Base-by-base conservation (phyloP, 208 protist species). In the Wallacemonas sp. region DNA sequence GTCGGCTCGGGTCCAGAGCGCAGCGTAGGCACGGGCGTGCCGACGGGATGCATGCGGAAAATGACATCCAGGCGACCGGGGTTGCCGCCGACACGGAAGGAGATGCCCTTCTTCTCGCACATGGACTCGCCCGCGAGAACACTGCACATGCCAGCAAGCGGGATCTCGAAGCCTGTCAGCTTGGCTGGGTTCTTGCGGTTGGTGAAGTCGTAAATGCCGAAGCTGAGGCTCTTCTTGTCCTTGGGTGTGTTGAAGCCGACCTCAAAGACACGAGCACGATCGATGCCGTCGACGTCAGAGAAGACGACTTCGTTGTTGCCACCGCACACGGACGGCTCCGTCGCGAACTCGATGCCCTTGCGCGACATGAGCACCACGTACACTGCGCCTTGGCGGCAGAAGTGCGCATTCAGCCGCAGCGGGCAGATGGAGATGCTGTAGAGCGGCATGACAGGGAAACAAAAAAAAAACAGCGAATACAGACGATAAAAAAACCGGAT, bases 111-210 rank as follows among this genome's bases (percentile, higher is more conserved):
- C 64, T 83, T 87, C 65, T 95, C 89, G 67, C 89, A 95, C 73
- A 95, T 90, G 33, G 78, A 83, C 52, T 95, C 89, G 3, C 78
- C 75, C 0, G 89, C 86, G 30, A 95, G 76, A 0, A 95, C 86
- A 65, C 89, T 95, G 81, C 89, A 95, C 82, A 95, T 95, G 36
- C 89, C 89, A 0, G 89, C 83, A 2, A 95, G 77, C 24, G 85
- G 83, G 39, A 95, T 89, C 19, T 92, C 85, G 64, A 95, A 95
- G n/a, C 85, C 89, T 1, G 83, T 89, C 16, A 91, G 71, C 72
- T 90, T 90, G n/a, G 84, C 67, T 0, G 79, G 74, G 69, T 87
- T 83, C 43, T 88, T 88, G 64, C 77, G 81, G 68, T 85, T 91
- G 0, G 89, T 92, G 44, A 93, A 84, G 76, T 93, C 83, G 57